Percentiles rank a stretch among this genome's conserved stretches.
Evolutionary conservation across 2,329 filamentous ascomycete genomes (phyloP).

Genomic region (Xylaria multiplex): DNA sequence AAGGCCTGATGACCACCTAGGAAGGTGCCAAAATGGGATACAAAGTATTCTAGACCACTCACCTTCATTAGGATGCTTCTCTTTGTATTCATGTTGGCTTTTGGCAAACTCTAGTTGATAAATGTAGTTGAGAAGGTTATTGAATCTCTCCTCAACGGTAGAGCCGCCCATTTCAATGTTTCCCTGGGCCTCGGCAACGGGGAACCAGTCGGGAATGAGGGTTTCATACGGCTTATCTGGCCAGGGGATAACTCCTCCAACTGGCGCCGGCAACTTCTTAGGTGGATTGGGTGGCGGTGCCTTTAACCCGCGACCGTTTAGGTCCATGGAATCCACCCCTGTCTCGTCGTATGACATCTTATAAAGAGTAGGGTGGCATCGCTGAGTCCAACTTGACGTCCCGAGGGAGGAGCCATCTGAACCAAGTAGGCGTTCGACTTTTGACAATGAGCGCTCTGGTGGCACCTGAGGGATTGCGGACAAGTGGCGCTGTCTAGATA

Average conservation of each 20-base stretch:
- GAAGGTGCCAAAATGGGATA: background rate
- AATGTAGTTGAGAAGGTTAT: slow-evolving; percentile 37
- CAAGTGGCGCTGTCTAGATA: slow-evolving; percentile 25
- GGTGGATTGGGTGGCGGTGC: background rate
- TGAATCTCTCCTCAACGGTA: slow-evolving; percentile 31
- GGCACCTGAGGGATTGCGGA: background rate
- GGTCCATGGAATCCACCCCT: background rate
- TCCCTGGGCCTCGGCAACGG: slow-evolving; percentile 22
- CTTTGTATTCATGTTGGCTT: slow-evolving; percentile 12
- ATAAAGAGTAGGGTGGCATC: slow-evolving; percentile 2
- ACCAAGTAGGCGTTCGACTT: slow-evolving; percentile 37
- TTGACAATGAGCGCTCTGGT: slow-evolving; percentile 27
- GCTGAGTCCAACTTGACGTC: slow-evolving; percentile 10
- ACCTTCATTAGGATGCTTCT: slow-evolving; percentile 33
- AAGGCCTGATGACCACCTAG: no score
- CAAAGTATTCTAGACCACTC: background rate
- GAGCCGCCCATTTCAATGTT: slow-evolving; percentile 29
- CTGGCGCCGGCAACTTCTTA: background rate
- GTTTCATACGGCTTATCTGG: slow-evolving; percentile 24
- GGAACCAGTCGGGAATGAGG: slow-evolving; percentile 44
- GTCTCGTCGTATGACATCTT: slow-evolving; percentile 9
- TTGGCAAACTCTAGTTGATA: slow-evolving; percentile 31
- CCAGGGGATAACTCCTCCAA: background rate
- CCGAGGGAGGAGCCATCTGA: slow-evolving; percentile 34
- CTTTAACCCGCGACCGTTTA: background rate